Evolutionary conservation across 164 flowering plant species (phyloP).

Genomic region (Vitis amurensis): DNA sequence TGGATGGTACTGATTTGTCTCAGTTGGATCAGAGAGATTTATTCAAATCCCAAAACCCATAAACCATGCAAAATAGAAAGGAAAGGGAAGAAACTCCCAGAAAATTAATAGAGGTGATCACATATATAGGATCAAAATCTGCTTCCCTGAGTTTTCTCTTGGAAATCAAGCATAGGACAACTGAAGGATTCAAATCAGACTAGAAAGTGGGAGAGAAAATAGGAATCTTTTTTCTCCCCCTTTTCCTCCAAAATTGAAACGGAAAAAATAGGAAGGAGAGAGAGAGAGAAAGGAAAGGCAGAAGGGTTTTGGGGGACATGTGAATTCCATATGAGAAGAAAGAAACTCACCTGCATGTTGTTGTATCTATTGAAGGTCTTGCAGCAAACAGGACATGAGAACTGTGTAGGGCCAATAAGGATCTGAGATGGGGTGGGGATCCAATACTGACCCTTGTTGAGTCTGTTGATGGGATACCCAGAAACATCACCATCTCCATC

Average conservation of each 20-base stretch:
- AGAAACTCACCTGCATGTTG: constrained; percentile 63
- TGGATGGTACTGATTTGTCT: constrained; percentile 30
- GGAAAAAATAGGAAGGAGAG: too few species aligned
- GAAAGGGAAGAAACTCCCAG: not conserved
- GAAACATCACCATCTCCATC: constrained; percentile 18
- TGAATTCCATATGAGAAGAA: not conserved
- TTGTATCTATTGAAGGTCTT: constrained; percentile 79
- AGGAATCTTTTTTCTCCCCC: not conserved
- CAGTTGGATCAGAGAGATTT: constrained; percentile 23
- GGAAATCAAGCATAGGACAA: constrained; percentile 16
- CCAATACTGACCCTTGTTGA: constrained; percentile 73
- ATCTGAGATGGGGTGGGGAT: constrained; percentile 83
- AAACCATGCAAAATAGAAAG: constrained; percentile 27
- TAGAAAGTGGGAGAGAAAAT: constrained; percentile 2
- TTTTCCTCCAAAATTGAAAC: not conserved
- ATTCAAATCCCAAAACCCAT: constrained; percentile 23
- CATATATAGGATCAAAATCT: not conserved
- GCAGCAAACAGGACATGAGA: constrained; percentile 75
- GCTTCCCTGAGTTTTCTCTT: constrained; percentile 4
- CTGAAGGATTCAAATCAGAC: constrained; percentile 11
- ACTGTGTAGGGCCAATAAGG: constrained; percentile 74
- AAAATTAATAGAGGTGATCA: constrained; percentile 7
- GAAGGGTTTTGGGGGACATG: too few species aligned
- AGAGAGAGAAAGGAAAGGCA: too few species aligned
- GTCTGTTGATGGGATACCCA: constrained; percentile 33